phyloP scores from a whole-genome alignment of 2,329 filamentous ascomycete genomes.

The Alternaria gansuensis region DNA sequence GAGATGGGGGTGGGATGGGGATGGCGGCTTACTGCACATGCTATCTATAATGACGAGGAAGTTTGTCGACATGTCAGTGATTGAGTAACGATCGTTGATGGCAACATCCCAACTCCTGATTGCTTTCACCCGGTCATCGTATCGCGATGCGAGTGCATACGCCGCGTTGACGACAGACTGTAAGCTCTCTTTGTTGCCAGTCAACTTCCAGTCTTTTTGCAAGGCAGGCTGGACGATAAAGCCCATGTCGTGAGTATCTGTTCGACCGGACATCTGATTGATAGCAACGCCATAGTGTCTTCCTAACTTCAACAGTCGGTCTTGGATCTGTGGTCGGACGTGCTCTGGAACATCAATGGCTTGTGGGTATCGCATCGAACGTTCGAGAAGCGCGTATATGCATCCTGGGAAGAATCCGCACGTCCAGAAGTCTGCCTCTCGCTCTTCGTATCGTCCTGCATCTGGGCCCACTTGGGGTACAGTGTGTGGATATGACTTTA shows the following conservation, averaged over 20 bases:
- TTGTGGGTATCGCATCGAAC: constrained; percentile 42
- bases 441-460: constrained; percentile 45
- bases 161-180: constrained; percentile 57
- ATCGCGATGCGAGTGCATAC: constrained; percentile 56
- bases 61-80: constrained; percentile 50
- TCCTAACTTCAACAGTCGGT: constrained; percentile 40
- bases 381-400: constrained; percentile 48
- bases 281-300: constrained; percentile 48
- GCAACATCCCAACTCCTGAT: constrained; percentile 62
- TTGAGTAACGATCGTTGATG: constrained; percentile 49
- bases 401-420: constrained; percentile 50
- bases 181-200: constrained; percentile 52
- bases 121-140: constrained; percentile 53
- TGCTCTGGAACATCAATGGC: constrained; percentile 34
- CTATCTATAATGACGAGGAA: constrained; percentile 57
- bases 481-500: constrained; percentile 46
- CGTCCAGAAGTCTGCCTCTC: constrained; percentile 51
- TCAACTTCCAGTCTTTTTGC: constrained; percentile 60
- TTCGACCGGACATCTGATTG: constrained; percentile 50
- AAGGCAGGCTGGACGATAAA: constrained; percentile 64
- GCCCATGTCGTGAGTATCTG: constrained; percentile 64
- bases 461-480: constrained; percentile 41
- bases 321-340: constrained; percentile 30
- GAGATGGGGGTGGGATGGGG: background rate
- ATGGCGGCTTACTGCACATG: constrained; percentile 49